Evolutionary conservation across 805 yeast species (phyloP).

Genomic region (Kluyveromyces dobzhanskii): DNA sequence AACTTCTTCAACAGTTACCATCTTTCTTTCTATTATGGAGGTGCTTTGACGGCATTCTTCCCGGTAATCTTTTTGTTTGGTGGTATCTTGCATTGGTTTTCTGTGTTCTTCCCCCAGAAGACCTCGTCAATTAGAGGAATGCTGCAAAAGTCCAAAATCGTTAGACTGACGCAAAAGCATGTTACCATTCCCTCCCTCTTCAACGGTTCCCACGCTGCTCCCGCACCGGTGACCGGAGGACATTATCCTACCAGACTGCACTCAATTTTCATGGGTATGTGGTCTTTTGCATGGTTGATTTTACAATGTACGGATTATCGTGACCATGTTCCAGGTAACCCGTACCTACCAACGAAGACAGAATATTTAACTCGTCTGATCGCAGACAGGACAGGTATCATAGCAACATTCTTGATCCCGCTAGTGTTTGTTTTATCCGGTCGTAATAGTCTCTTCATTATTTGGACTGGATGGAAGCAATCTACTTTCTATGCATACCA

Average conservation of each 20-base stretch:
- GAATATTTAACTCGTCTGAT: slow-evolving; percentile 21
- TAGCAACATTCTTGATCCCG: slow-evolving; percentile 44
- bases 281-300: slow-evolving; percentile 2
- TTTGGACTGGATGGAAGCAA: slow-evolving; percentile 54
- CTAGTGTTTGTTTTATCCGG: slow-evolving; percentile 55
- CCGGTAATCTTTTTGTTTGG: slow-evolving; percentile 35
- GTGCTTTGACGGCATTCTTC: slow-evolving; percentile 43
- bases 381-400: slow-evolving; percentile 46
- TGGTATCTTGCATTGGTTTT: slow-evolving; percentile 35
- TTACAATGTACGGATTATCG: slow-evolving; percentile 6
- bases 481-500: slow-evolving; percentile 57
- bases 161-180: slow-evolving; percentile 12
- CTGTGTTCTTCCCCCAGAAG: slow-evolving; percentile 33
- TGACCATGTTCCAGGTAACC: slow-evolving; percentile 9
- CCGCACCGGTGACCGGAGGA: slow-evolving; percentile 7
- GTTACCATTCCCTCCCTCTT: slow-evolving; percentile 15
- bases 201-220: slow-evolving; percentile 8
- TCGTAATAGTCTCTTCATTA: slow-evolving; percentile 58
- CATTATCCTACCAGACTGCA: slow-evolving; percentile 17
- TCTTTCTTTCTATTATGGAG: slow-evolving; percentile 39
- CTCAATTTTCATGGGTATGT: slow-evolving; percentile 13
- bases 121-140: slow-evolving; percentile 26
- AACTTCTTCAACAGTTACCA: slow-evolving; percentile 31
- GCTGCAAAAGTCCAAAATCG: slow-evolving; percentile 7
- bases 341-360: slow-evolving; percentile 8